A percentile compares a stretch with the other conserved stretches of the same genome.
Evolutionary conservation across 2,329 filamentous ascomycete species (phyloP).

Genomic region (Zasmidium angulare): DNA sequence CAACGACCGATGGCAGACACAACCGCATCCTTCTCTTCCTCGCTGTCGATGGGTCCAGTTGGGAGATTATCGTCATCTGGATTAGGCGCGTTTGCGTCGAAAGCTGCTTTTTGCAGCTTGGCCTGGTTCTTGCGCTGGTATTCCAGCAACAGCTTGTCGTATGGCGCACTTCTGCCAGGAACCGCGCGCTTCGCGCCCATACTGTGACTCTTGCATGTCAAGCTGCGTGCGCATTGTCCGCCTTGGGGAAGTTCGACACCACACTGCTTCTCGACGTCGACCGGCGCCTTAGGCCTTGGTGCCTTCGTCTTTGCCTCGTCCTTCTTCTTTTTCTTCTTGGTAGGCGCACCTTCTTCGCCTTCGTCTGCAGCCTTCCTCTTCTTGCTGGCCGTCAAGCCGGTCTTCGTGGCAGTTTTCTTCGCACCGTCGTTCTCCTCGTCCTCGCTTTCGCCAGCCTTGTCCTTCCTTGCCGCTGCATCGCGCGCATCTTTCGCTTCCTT

Average conservation of each 20-base stretch:
- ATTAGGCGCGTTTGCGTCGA: constrained; percentile 80
- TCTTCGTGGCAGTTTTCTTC: constrained; percentile 32
- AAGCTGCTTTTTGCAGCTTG: constrained; percentile 92
- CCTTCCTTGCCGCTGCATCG: constrained; percentile 50
- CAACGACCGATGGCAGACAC: constrained; percentile 75
- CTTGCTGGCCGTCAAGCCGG: constrained; percentile 36
- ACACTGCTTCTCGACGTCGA: constrained; percentile 90
- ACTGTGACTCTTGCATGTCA: constrained; percentile 87
- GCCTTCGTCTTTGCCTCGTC: constrained; percentile 57
- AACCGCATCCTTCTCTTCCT: constrained; percentile 87
- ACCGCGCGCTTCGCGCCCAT: constrained; percentile 94
- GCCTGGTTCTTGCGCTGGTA: constrained; percentile 94
- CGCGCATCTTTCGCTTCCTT: constrained; percentile 63
- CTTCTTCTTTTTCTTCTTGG: constrained; percentile 76
- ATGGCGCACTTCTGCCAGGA: constrained; percentile 79
- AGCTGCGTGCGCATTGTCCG: constrained; percentile 77
- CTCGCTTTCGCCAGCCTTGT: constrained; percentile 40
- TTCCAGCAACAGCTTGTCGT: constrained; percentile 75
- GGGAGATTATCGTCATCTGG: constrained; percentile 82
- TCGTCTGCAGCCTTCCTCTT: constrained; percentile 50
- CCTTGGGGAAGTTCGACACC: constrained; percentile 83
- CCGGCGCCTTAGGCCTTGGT: constrained; percentile 81
- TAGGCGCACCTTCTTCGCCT: constrained; percentile 71
- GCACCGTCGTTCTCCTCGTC: constrained; percentile 37
- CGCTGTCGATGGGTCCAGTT: constrained; percentile 77